A percentile compares a stretch with the other conserved stretches of the same genome.
These are phyloP conservation scores for Agaricus bisporus DNA, from an alignment of 768 basidiomycete genomes.

Conservation along the genomic window DNA sequence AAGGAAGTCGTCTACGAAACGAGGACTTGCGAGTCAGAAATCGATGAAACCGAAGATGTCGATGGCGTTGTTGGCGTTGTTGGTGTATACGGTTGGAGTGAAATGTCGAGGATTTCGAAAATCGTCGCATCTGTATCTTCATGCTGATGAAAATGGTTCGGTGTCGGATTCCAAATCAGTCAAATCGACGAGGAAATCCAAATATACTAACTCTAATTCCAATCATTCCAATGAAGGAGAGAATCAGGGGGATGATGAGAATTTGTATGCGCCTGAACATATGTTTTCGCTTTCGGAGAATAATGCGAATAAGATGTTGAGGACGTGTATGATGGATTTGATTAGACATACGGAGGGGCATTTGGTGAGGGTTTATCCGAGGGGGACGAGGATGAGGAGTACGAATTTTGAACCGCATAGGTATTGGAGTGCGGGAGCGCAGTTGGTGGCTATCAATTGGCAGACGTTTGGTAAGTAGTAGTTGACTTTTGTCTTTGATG, in stretches of 20 bases:
- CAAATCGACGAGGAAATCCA: neutral
- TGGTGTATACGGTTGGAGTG: slow-evolving; percentile 95
- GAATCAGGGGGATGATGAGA: slow-evolving; percentile 54
- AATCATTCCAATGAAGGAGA: slow-evolving; percentile 69
- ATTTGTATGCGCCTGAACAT: slow-evolving; percentile 78
- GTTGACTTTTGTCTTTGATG: slow-evolving; percentile 17
- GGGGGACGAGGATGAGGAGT: slow-evolving; percentile 74
- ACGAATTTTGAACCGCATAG: slow-evolving; percentile 89
- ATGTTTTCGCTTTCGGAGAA: slow-evolving; percentile 92
- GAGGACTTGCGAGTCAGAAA: neutral
- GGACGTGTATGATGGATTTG: slow-evolving; percentile 57
- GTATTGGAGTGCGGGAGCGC: slow-evolving; percentile 87
- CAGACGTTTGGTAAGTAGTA: slow-evolving; percentile 91
- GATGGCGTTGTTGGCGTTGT: slow-evolving; percentile 58
- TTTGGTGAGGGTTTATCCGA: slow-evolving; percentile 84
- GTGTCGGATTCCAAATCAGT: neutral
- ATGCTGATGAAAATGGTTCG: neutral
- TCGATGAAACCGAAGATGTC: slow-evolving; percentile 68
- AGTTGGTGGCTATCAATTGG: slow-evolving; percentile 95
- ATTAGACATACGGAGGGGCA: slow-evolving; percentile 90
- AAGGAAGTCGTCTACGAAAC: neutral
- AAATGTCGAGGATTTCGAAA: slow-evolving; percentile 75
- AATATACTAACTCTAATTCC: slow-evolving; percentile 78
- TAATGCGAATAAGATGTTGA: slow-evolving; percentile 71
- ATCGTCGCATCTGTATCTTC: neutral